Base-by-base conservation (phyloP, 2,329 filamentous ascomycete species). In the Chaetothyriales sp. region DNA sequence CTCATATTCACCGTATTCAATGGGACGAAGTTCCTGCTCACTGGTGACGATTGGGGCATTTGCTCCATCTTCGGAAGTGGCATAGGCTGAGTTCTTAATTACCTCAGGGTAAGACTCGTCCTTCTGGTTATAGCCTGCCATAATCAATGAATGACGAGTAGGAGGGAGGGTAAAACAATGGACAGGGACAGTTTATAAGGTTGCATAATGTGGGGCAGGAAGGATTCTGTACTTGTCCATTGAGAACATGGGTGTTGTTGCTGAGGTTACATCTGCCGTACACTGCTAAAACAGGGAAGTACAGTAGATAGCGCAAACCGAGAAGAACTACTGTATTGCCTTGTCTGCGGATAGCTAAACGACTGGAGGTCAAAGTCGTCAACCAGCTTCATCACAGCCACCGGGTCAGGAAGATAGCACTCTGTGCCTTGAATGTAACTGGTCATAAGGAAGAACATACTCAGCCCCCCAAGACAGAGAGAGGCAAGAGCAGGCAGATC, bases 1-100 rank as follows among this genome's bases (percentile, higher is more conserved):
- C 2, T 52, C 53, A 13, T 51, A 47, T 4, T 52, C 53, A 13
- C 54, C 29, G 43, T 40, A 48, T 22, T 55, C 51, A 20, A 50
- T 44, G 19, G 37, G 49, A 28, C 47, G 50, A 43, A 49, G 18
- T 18, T 44, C 33, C 9, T 40, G 7, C 13, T 40, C 10, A 15
- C 33, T 40, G 33, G 22, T 25, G 22, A 25, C 22, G 22, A 25
- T 25, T 25, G 22, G 3, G 22, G 3, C 22, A 25, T 6, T 25
- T 25, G 22, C 22, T 25, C 22, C 22, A 25, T 25, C 3, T 25
- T 25, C 3, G 6, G 22, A 25, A 25, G 33, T 15, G 13, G 1
- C 10, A 40, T 40, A 10, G 15, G 7, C 15, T 40, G 33, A 15
- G 33, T 2, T 15, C 1, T 15, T 13, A 2, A 40, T 13, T 13